Conservation (phyloP, 2,329 filamentous ascomycete genomes). For the Trichoderma atrobrunneum region DNA sequence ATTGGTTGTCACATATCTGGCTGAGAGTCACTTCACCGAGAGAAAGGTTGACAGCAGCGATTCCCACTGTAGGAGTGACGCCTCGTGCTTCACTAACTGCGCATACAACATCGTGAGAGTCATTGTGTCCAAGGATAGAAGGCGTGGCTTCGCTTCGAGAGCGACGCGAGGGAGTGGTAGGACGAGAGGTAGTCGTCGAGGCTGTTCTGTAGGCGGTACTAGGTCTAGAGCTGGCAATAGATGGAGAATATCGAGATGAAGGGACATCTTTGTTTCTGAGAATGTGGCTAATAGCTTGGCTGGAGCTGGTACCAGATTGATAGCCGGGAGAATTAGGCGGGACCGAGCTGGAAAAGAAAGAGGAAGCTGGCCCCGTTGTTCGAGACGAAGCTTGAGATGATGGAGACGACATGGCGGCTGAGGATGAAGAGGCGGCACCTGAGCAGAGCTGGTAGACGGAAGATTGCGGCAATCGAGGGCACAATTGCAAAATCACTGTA, state of each 20-base stretch:
- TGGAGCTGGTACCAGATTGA: neutral
- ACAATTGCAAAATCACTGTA: neutral
- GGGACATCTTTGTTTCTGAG: neutral
- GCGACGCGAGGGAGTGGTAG: constrained; percentile 44
- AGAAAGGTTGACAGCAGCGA: constrained; percentile 83
- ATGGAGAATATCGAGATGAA: constrained; percentile 20
- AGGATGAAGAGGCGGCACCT: neutral
- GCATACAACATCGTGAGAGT: constrained; percentile 74
- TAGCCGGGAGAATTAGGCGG: neutral
- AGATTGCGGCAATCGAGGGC: neutral
- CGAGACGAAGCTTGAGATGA: neutral
- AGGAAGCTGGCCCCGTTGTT: neutral
- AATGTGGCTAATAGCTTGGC: neutral
- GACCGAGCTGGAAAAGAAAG: neutral
- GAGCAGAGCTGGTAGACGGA: neutral
- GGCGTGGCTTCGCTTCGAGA: constrained; percentile 40
- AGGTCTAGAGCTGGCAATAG: constrained; percentile 21
- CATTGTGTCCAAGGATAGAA: constrained; percentile 44
- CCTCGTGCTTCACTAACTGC: constrained; percentile 86
- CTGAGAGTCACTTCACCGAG: constrained; percentile 82
- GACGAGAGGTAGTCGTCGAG: constrained; percentile 27
- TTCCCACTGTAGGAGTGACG: constrained; percentile 76
- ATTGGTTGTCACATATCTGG: constrained; percentile 90
- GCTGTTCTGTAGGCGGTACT: constrained; percentile 25
- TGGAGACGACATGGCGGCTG: neutral